Conservation (phyloP, 2,329 filamentous ascomycete genomes). For the Xylariaceae sp. region DNA sequence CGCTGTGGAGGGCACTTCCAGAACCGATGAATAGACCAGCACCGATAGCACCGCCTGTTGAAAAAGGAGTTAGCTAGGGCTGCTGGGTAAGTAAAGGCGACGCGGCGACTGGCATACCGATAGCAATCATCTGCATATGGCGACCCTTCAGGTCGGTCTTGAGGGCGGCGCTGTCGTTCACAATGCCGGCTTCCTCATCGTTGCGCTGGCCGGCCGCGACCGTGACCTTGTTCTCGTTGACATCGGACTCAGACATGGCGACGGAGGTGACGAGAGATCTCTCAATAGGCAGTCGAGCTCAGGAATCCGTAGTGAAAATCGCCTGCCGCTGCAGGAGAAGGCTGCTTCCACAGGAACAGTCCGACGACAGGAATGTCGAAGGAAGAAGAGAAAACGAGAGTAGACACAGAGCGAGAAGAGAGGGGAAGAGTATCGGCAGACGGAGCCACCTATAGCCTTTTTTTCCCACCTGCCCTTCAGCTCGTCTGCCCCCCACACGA, state of each 20-base stretch:
- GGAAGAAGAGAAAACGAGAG: neutral
- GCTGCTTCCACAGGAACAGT: neutral
- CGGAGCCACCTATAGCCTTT: neutral
- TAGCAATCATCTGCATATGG: conserved; percentile 45
- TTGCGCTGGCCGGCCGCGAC: conserved; percentile 11
- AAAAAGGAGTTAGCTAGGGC: conserved; percentile 1
- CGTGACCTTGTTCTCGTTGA: conserved; percentile 24
- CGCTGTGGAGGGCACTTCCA: conserved; percentile 53
- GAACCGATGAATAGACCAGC: conserved; percentile 66
- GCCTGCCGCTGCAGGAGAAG: neutral
- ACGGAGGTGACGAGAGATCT: neutral
- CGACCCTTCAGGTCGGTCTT: conserved; percentile 35
- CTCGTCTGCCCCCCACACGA: neutral
- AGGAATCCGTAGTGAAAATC: neutral
- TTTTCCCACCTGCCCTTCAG: neutral
- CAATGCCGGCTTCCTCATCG: conserved; percentile 36
- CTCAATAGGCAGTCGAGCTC: neutral
- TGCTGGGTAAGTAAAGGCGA: neutral
- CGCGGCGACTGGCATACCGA: conserved; percentile 31
- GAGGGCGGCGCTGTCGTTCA: conserved; percentile 33
- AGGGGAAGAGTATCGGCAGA: neutral
- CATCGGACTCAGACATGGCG: conserved; percentile 27
- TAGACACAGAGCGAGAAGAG: neutral
- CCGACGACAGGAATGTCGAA: neutral
- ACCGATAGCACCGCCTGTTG: conserved; percentile 40